These are phyloP conservation scores for Phialophora tarda DNA, from an alignment of 2,329 filamentous ascomycete species.

Conservation along the genomic window DNA sequence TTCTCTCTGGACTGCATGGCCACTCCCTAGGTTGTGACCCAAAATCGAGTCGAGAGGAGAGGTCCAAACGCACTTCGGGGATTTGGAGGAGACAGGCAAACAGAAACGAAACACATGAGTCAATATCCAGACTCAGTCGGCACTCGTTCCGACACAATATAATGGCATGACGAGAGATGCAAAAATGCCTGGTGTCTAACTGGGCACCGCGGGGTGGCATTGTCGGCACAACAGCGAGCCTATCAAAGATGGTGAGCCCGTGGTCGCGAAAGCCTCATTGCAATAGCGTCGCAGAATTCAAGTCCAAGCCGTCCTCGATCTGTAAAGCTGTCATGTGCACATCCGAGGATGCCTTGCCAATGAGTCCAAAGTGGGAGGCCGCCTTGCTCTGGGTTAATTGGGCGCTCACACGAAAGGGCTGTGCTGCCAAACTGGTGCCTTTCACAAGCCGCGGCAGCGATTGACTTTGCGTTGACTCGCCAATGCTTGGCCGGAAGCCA, in stretches of 20 bases:
- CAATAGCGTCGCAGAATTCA: not conserved
- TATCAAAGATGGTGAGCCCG: not conserved
- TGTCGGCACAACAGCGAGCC: not conserved
- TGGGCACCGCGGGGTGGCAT: not conserved
- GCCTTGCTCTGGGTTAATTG: not conserved
- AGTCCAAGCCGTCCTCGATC: not conserved
- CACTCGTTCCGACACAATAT: not conserved
- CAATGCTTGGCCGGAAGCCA: not conserved
- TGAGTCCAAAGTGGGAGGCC: not conserved
- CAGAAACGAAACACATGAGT: slow-evolving; percentile 10
- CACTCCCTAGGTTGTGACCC: not conserved
- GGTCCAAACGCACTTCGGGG: slow-evolving; percentile 15
- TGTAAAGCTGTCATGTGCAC: slow-evolving; percentile 8
- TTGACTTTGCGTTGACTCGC: not conserved
- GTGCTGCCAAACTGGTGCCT: slow-evolving; percentile 6
- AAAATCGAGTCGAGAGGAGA: not conserved
- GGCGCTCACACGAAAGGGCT: slow-evolving; percentile 3
- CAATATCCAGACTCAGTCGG: not conserved
- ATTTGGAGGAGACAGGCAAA: slow-evolving; percentile 7
- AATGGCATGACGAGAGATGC: not conserved
- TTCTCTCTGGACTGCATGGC: not conserved
- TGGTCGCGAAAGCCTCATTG: not conserved
- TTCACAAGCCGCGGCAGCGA: not conserved
- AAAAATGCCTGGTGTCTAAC: slow-evolving; percentile 16
- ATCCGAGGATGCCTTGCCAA: slow-evolving; percentile 9